Percentiles rank a stretch among this genome's conserved stretches.
Conservation (phyloP, 768 basidiomycete species). For the Butyriboletus loyo region DNA sequence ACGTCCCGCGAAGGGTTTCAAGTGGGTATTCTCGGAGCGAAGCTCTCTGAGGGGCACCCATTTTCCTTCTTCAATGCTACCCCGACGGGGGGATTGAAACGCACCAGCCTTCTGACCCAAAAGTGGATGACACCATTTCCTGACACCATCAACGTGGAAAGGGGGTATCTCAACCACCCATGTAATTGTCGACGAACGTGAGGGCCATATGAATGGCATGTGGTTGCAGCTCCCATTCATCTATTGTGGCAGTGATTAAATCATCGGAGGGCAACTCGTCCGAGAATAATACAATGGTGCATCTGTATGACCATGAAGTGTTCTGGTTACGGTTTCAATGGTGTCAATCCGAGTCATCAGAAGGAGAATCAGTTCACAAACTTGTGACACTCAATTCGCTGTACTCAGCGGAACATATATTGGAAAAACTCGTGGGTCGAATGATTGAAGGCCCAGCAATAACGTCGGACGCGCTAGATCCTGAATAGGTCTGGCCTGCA, state of each 20-base stretch:
- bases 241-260: not conserved
- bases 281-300: not conserved
- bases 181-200: not conserved
- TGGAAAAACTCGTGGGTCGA: not conserved
- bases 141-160: not conserved
- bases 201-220: not conserved
- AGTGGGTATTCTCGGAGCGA: not conserved
- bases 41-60: too few relatives aligned
- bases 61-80: not conserved
- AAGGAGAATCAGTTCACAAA: not conserved
- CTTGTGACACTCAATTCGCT: not conserved
- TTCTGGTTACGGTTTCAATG: not conserved
- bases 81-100: not conserved
- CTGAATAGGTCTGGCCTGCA: not conserved
- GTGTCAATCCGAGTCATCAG: not conserved
- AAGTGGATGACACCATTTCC: not conserved
- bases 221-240: not conserved
- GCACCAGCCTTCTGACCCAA: not conserved
- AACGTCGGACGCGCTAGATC: too few relatives aligned
- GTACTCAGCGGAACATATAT: not conserved
- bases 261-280: not conserved
- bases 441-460: not conserved
- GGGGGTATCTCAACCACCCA: not conserved
- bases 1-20: slow-evolving; percentile 11
- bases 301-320: not conserved